These are phyloP conservation scores for Apiospora arundinis DNA, from an alignment of 2,329 filamentous ascomycete genomes.

Conservation along the genomic window DNA sequence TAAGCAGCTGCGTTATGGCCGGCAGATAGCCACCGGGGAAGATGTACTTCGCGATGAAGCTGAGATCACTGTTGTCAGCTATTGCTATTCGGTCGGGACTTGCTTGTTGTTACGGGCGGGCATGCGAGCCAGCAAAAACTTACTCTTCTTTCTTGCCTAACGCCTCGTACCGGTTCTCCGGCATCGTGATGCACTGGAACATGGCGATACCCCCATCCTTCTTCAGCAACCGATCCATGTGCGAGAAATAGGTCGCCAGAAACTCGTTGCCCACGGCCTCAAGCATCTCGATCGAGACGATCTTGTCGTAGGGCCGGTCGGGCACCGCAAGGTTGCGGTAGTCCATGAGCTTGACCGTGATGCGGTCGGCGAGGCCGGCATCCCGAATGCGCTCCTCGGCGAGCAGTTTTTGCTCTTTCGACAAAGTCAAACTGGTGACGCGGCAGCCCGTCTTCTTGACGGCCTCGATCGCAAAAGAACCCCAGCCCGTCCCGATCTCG, in stretches of 20 bases:
- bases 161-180: conserved; percentile 69
- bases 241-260: conserved; percentile 70
- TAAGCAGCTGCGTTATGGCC: conserved; percentile 60
- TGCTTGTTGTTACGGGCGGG: not conserved
- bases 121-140: conserved; percentile 39
- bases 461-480: conserved; percentile 74
- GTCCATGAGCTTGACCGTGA: conserved; percentile 71
- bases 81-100: not conserved
- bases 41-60: conserved; percentile 78
- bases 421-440: conserved; percentile 73
- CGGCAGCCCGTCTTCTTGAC: conserved; percentile 70
- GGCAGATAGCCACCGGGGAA: conserved; percentile 79
- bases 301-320: conserved; percentile 67
- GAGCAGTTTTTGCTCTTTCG: conserved; percentile 70
- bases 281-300: conserved; percentile 80
- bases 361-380: conserved; percentile 64
- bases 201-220: conserved; percentile 69
- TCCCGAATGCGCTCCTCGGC: conserved; percentile 69
- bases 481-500: conserved; percentile 80
- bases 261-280: conserved; percentile 75
- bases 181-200: conserved; percentile 82
- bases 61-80: conserved; percentile 29
- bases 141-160: conserved; percentile 71
- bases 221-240: conserved; percentile 69
- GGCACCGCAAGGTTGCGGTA: conserved; percentile 68